Base-by-base conservation (phyloP, 2,329 filamentous ascomycete species). In the Cercospora sesami region DNA sequence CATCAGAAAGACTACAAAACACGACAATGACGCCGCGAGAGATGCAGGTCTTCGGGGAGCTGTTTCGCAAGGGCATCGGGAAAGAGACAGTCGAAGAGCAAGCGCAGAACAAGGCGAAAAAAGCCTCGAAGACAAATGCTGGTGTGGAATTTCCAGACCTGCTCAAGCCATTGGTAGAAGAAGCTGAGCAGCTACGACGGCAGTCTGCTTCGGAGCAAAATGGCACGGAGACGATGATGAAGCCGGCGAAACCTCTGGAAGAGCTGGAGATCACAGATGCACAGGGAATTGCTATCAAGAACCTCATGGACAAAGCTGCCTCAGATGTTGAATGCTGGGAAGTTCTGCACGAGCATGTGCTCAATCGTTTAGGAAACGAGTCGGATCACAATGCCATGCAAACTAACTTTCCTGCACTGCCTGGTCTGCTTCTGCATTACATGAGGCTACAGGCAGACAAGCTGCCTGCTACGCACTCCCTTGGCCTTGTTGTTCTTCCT, bases 321-420 rank as follows among this genome's bases (percentile, higher is more conserved):
- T 86, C 86, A 0, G 91, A 94, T 72, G 79, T 84, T 21, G 86
- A 87, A 61, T 81, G 93, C 9, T 93, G 91, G 90, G 77, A 86
- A 6, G 78, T 90, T 3, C 82, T 94, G 76, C 87, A 92, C 69
- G 77, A 81, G 4, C 86, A 92, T 61, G 88, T 93, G 12, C 91
- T 93, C 72, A 81, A 84, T 51, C 68, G 67, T 36, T 48, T 70
- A 5, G n/a, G 14, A 48, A 21, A 55, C 42, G 39, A 53, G 21
- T 48, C 62, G 21, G 31, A 36, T n/a, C 18, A 30, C 36, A 30
- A 10, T 21, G 62, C 62, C 23, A 23, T 64, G 21, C 53, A 59
- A 31, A 58, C n/a, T 16, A 64, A 61, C 18, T 60, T 48, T n/a
- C 21, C 64, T 18, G 64, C 60, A 16, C 60, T 74, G 9, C 72